Base-by-base conservation (phyloP, 169 alveolate species). In the Plasmodium coatneyi region DNA sequence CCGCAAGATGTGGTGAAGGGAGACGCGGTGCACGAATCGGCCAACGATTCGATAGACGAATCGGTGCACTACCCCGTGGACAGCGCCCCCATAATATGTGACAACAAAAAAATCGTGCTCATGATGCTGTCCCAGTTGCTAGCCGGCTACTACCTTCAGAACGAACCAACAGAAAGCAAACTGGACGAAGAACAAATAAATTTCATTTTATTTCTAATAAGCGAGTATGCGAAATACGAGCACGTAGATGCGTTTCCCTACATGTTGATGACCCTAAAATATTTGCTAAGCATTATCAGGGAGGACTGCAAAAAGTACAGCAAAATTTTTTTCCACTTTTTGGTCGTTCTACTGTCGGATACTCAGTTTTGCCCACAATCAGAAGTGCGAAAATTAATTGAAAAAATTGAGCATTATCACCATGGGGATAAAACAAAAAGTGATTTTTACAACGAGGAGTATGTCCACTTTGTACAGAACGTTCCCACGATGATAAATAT, bases 241-340 rank as follows among this genome's bases (percentile, higher is more conserved):
- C 32, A 86, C 34, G 28, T 36, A 19, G 86, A 86, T 46, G 54
- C 93, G 0, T 86, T 74, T 54, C 93, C 93, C 54, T 86, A 86
- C 43, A 60, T 86, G 25, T 76, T 86, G 76, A 49, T 86, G 28
- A 66, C 72, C 34, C 28, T 86, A 43, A 76, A 86, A 46, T 80
- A 74, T 52, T 74, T 86, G 80, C 32, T 86, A 70, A 30, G 49
- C 70, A 72, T 86, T 19, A 86, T 86, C 39, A 66, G 70, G 70
- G 43, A 74, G 60, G 93, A 86, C 16, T 86, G 93, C 79, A 86
- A 74, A n/a, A 49, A 86, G 28, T 86, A 86, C 80, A 86, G 86
- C 66, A 86, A 86, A 28, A 49, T 86, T 34, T 34, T 86, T 34
- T 86, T 86, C 43, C 93, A 86, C 49, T 86, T 86, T 86, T 86